These are phyloP conservation scores for Ophiostoma tasmaniense DNA, from an alignment of 2,329 filamentous ascomycete genomes.

Conservation along the genomic window DNA sequence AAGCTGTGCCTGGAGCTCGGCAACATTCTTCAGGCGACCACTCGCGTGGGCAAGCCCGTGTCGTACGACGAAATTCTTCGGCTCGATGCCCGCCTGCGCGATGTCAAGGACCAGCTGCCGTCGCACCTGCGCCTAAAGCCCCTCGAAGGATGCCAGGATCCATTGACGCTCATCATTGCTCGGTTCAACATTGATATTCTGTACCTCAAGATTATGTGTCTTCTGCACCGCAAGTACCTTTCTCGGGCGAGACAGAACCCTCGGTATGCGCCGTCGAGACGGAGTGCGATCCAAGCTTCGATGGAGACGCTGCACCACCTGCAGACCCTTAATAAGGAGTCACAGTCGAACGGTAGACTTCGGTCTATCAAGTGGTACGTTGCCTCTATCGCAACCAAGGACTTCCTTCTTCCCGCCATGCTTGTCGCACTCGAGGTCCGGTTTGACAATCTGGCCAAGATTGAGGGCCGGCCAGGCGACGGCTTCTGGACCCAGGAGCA, in stretches of 20 bases:
- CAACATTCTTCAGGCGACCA: conserved; percentile 59
- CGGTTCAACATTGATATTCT: conserved; percentile 77
- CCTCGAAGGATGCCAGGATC: conserved; percentile 67
- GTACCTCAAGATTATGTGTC: conserved; percentile 80
- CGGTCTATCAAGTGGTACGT: conserved; percentile 70
- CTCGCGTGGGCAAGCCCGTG: conserved; percentile 45
- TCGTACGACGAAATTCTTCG: conserved; percentile 58
- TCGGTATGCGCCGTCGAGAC: conserved; percentile 75
- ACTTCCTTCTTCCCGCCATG: conserved; percentile 81
- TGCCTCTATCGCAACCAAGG: conserved; percentile 68
- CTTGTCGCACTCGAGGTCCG: conserved; percentile 76
- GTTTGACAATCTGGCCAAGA: conserved; percentile 48
- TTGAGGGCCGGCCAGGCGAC: conserved; percentile 33
- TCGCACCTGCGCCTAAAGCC: conserved; percentile 69
- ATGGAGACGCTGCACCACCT: conserved; percentile 74
- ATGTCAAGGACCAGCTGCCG: conserved; percentile 59
- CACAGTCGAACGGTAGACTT: conserved; percentile 61
- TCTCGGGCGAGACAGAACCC: conserved; percentile 67
- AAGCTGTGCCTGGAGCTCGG: conserved; percentile 61
- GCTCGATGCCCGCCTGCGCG: conserved; percentile 52
- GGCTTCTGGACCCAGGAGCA: conserved; percentile 50
- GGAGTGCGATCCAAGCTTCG: conserved; percentile 77
- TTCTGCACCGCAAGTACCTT: conserved; percentile 83
- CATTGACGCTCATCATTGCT: conserved; percentile 77
- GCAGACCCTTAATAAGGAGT: conserved; percentile 65